Evolutionary conservation across 2,329 filamentous ascomycete genomes (phyloP), one percentile per base, ranked within the genome.

Genomic region (Dactylella cylindrospora): DNA sequence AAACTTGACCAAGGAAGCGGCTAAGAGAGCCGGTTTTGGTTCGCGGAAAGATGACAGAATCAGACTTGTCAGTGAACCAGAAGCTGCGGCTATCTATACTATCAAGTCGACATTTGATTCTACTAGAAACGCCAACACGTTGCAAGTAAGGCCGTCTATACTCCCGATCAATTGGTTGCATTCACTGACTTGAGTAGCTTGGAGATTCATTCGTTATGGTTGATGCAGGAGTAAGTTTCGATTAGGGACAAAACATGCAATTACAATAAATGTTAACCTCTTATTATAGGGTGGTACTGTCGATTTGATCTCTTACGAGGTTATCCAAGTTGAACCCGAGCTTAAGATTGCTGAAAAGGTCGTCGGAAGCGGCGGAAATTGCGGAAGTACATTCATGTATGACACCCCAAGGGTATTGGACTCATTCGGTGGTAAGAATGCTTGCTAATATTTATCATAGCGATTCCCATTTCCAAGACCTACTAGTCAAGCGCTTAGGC

Each of bases 351-450:
- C 90, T 67, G 87, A 91, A 70, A 88, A 84, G 1, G 87, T 86
- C 0, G 85, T 90, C 0, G 88, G 88, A 12, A 89, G 85, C 0
- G 87, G 88, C 12, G 86, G 84, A 0, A 75, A 90, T 0, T 90
- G 86, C 66, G 86, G 86, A 5, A 88, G 84, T 64, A 85, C 85
- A 0, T 89, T 90, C 64, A 75, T 90, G 47, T 90, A 90, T 71
- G 89, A 87, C 19, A 38, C 22, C 6, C 32, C n/a, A 4, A 4
- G 12, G 12, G 20, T 39, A 22, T 19, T 12, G 9, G 5, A 15
- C 28, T 9, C 15, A 25, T 31, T 5, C n/a, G n/a, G 8, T 23
- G 22, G 2, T 17, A n/a, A 23, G 15, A 3, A 15, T 3, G 10
- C 13, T 36, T 25, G 20, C 31, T 54, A 28, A 54, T 29, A 2